phyloP scores from a whole-genome alignment of 345 rosid genomes.

The Hibiscus trionum region DNA sequence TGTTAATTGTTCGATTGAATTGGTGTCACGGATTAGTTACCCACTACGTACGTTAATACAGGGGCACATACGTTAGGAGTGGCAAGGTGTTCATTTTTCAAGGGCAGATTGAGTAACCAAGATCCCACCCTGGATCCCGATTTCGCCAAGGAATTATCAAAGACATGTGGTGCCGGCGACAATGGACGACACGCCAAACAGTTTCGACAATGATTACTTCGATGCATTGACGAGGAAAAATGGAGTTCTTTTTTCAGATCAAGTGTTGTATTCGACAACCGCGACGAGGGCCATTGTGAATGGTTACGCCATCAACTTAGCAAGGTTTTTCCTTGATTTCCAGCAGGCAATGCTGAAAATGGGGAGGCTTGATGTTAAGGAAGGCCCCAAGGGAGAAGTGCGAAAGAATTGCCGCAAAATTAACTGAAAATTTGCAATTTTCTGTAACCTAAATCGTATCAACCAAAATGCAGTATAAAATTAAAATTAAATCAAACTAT shows the following conservation, averaged over 20 bases:
- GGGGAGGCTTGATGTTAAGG: conserved; percentile 71
- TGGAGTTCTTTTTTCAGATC: conserved; percentile 87
- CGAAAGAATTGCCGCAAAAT: conserved; percentile 48
- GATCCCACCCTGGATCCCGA: conserved; percentile 50
- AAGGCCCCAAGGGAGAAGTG: conserved; percentile 60
- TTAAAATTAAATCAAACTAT: too few relatives aligned
- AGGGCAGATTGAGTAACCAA: conserved; percentile 34
- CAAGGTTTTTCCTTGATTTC: conserved; percentile 82
- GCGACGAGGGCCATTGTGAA: conserved; percentile 42
- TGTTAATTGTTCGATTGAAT: too few relatives aligned
- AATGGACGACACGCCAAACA: conserved; percentile 50
- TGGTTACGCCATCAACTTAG: conserved; percentile 61
- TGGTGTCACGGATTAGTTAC: too few relatives aligned
- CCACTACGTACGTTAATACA: neutral
- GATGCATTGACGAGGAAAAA: conserved; percentile 37
- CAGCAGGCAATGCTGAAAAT: conserved; percentile 79
- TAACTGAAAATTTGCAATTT: conserved; percentile 25
- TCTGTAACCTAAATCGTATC: neutral
- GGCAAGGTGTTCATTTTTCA: conserved; percentile 80
- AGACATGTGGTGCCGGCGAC: conserved; percentile 66
- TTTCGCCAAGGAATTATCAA: conserved; percentile 49
- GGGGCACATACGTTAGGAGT: conserved; percentile 94
- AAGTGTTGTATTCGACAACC: conserved; percentile 41
- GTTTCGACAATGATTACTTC: conserved; percentile 67
- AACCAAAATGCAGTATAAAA: too few relatives aligned